Base-by-base conservation (phyloP, 805 yeast genomes). In the Pichia kluyveri region DNA sequence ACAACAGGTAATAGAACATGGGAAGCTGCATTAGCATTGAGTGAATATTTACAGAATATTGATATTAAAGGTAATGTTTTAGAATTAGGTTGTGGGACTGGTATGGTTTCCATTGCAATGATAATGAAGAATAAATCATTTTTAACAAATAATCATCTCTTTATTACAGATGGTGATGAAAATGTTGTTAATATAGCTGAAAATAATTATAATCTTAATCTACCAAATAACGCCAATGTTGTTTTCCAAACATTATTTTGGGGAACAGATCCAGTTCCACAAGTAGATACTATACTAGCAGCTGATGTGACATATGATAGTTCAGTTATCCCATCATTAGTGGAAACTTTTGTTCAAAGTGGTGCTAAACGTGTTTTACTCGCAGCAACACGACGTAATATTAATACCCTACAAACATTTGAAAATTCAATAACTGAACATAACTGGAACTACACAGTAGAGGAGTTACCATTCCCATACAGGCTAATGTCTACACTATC, bases 61-160 rank as follows among this genome's bases (percentile, higher is more conserved):
- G 42, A 42, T 8, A 26, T 40, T 11, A 28, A 28, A 0, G 42
- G 48, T 4, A 40, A 48, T 0, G 66, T 85, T 0, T 60, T 86
- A 11, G 98, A 90, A 57, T 61, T 90, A 26, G 98, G 98, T 0
- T 76, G 93, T 11, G 98, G 98, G 0, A 88, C 97, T 0, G 97
- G 96, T 0, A 65, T 91, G 8, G 82, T 86, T 1, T 80, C 90
- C 1, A 52, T 84, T 31, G 63, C 76, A 1, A 51, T 77, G 6
- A 54, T 63, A 18, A 68, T 66, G 48, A 55, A 61, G 41, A 53
- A 49, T 28, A 40, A 38, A 11, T 34, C 49, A 10, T 31, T 45
- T 19, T 14, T 53, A 1, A 30, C 14, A 12, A 30, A 30, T 4
- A 10, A 30, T 11, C 32, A 4, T 30, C 14, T 81, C 15, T 59